Evolutionary conservation across 1,284 basidiomycete genomes (phyloP).

Genomic region (Grifola frondosa): DNA sequence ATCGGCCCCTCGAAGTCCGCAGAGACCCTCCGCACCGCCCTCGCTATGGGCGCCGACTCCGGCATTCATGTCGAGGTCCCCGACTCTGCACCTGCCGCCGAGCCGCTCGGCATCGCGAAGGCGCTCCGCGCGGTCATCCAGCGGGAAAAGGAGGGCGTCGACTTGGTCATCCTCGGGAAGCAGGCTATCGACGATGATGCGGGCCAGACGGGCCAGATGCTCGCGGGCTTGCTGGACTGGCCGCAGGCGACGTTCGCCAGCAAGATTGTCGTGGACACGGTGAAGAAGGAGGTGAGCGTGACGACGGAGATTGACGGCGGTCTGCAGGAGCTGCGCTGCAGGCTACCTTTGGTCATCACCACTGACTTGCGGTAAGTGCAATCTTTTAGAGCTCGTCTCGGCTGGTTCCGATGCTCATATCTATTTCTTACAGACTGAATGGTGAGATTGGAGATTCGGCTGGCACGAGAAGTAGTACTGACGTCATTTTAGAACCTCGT

Average conservation of each 20-base stretch:
- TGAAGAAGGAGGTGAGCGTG: conserved; percentile 70
- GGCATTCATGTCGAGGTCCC: conserved; percentile 89
- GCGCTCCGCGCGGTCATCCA: conserved; percentile 79
- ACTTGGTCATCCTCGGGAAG: conserved; percentile 96
- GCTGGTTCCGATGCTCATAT: neutral
- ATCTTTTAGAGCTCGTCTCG: neutral
- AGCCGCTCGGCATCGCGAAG: conserved; percentile 88
- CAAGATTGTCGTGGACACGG: conserved; percentile 79
- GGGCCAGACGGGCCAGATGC: conserved; percentile 97
- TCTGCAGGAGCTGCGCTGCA: conserved; percentile 79
- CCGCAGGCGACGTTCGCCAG: conserved; percentile 95
- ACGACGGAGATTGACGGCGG: conserved; percentile 96
- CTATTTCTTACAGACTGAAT: conserved; percentile 47
- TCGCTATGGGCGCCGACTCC: conserved; percentile 97
- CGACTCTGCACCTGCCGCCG: conserved; percentile 70
- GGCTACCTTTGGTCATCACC: conserved; percentile 86
- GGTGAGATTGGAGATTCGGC: conserved; percentile 37
- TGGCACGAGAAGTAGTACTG: neutral
- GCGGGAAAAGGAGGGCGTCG: conserved; percentile 63
- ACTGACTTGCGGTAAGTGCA: conserved; percentile 84
- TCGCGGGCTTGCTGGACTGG: conserved; percentile 92
- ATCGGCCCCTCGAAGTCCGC: conserved; percentile 90
- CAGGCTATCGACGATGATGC: conserved; percentile 98
- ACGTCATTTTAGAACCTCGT: conserved; percentile 68
- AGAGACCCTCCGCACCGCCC: conserved; percentile 92